Evolutionary conservation across 306 rosid genomes (phyloP).

Genomic region (Arachis stenosperma): DNA sequence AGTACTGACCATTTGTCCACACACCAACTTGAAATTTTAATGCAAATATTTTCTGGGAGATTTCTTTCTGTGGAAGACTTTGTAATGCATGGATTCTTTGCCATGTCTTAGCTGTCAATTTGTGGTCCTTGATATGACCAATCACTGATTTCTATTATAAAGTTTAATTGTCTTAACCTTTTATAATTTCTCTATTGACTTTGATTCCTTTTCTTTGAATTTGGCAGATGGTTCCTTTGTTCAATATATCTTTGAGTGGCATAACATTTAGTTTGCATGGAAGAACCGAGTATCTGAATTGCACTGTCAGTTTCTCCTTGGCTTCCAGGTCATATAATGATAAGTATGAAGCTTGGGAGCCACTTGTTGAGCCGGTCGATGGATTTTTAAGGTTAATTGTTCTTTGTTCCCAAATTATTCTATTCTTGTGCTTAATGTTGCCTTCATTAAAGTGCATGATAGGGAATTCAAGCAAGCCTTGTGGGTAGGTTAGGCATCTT

Average conservation of each 20-base stretch:
- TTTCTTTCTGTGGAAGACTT: neutral
- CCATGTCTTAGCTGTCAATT: constrained; percentile 23
- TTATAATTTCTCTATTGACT: constrained; percentile 25
- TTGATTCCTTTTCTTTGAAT: constrained; percentile 35
- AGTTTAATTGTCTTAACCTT: constrained; percentile 20
- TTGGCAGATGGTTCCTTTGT: constrained; percentile 97
- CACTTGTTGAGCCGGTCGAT: constrained; percentile 90
- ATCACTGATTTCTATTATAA: constrained; percentile 12
- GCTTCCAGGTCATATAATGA: constrained; percentile 94
- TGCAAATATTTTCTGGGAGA: constrained; percentile 8
- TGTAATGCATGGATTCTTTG: constrained; percentile 5
- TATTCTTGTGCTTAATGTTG: constrained; percentile 9
- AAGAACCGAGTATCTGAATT: constrained; percentile 70
- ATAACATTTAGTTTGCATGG: constrained; percentile 74
- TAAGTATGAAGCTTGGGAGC: constrained; percentile 95
- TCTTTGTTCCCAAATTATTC: neutral
- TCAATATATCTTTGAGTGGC: constrained; percentile 82
- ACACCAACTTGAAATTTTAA: constrained; percentile 8
- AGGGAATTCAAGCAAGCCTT: neutral
- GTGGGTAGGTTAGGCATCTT: no score
- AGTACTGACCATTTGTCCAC: constrained; percentile 19
- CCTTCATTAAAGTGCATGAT: constrained; percentile 19
- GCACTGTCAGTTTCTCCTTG: constrained; percentile 75
- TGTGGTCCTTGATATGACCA: constrained; percentile 20
- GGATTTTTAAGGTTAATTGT: constrained; percentile 78